A percentile compares a stretch with the other conserved stretches of the same genome.
Conservation (phyloP, 2,329 filamentous ascomycete genomes). For the Waltergamsia citrina region DNA sequence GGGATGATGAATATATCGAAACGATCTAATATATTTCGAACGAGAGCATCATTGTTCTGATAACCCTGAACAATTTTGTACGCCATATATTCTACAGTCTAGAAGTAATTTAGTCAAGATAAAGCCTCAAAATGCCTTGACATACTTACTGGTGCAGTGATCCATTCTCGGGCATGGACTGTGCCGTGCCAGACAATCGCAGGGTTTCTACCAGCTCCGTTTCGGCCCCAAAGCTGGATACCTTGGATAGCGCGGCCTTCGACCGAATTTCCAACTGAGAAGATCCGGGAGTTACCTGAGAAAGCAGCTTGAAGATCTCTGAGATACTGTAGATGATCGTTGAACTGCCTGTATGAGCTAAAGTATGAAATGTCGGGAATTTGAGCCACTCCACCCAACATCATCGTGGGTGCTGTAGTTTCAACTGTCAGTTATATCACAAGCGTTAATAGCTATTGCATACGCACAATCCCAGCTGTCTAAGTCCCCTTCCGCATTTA, state of each 20-base stretch:
- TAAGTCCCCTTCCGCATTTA: slow-evolving; percentile 13
- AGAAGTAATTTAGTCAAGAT: neutral
- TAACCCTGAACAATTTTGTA: slow-evolving; percentile 31
- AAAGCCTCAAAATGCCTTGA: neutral
- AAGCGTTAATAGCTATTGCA: neutral
- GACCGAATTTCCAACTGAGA: slow-evolving; percentile 35
- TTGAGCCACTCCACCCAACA: too few relatives aligned
- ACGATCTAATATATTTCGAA: slow-evolving; percentile 34
- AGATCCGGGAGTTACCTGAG: slow-evolving; percentile 34
- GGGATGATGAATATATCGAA: slow-evolving; percentile 61
- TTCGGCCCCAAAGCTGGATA: slow-evolving; percentile 42
- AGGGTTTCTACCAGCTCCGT: slow-evolving; percentile 33
- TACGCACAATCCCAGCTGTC: slow-evolving; percentile 12
- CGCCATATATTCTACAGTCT: slow-evolving; percentile 41
- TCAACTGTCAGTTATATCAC: neutral
- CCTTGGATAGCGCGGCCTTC: slow-evolving; percentile 50
- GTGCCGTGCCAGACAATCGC: slow-evolving; percentile 48
- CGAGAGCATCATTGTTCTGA: slow-evolving; percentile 3
- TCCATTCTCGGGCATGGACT: slow-evolving; percentile 53
- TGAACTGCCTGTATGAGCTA: slow-evolving; percentile 40
- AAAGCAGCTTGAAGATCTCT: slow-evolving; percentile 30
- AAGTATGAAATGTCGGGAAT: slow-evolving; percentile 19
- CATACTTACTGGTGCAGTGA: slow-evolving; percentile 24
- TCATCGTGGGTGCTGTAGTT: too few relatives aligned
- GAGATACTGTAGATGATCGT: slow-evolving; percentile 39